A percentile compares a stretch with the other conserved stretches of the same genome.
Conservation (phyloP, 2,329 filamentous ascomycete species). For the Talaromyces sp. region DNA sequence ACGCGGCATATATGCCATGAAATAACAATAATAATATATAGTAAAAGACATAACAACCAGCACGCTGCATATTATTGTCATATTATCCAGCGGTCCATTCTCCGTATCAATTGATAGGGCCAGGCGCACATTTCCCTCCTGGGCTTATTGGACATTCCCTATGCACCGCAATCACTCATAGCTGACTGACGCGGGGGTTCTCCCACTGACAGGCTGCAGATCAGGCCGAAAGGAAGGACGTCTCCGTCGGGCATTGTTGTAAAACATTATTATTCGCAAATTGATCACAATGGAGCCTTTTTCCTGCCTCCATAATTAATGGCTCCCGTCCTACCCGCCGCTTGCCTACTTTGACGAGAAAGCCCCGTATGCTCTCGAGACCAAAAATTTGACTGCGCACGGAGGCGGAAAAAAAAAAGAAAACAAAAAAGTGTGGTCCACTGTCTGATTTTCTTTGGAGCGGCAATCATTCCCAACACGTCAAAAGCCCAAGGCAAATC, state of each 20-base stretch:
- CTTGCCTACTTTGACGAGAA: not conserved
- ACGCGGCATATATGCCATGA: too few species aligned
- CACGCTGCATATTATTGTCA: too few species aligned
- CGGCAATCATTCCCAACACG: too few species aligned
- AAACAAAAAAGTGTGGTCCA: too few species aligned
- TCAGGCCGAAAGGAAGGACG: not conserved
- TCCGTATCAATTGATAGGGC: too few species aligned
- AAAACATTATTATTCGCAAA: not conserved
- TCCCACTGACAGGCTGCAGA: not conserved
- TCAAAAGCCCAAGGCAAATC: not conserved
- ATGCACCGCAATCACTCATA: not conserved
- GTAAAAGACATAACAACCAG: too few species aligned
- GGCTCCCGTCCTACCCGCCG: not conserved
- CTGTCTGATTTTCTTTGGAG: too few species aligned
- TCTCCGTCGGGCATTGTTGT: not conserved
- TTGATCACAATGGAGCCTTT: not conserved
- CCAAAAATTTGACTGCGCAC: not conserved
- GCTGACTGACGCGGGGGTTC: not conserved
- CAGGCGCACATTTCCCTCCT: too few species aligned
- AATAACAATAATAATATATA: too few species aligned
- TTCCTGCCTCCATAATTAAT: not conserved
- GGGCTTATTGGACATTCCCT: not conserved
- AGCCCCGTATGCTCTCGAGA: not conserved
- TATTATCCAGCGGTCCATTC: too few species aligned
- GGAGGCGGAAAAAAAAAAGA: not conserved